Conservation (phyloP, 495 filamentous ascomycete species). For the Aspergillus ostianus region DNA sequence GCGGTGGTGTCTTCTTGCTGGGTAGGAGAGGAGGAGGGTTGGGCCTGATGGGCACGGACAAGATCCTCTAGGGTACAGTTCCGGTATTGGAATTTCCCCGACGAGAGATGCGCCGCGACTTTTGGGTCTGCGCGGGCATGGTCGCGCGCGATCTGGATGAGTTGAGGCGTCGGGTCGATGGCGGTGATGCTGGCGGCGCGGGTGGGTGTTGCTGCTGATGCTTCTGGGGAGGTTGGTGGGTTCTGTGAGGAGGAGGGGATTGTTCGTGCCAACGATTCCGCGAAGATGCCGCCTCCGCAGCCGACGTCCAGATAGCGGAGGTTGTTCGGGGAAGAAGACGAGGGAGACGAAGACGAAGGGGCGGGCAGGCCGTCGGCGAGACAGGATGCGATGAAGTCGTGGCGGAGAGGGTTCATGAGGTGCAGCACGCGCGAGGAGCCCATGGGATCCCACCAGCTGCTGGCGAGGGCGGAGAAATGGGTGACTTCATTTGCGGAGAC, state of each 20-base stretch:
- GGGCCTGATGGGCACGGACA: constrained; percentile 29
- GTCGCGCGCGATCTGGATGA: constrained; percentile 71
- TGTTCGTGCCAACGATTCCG: constrained; percentile 81
- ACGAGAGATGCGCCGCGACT: constrained; percentile 41
- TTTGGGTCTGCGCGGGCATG: constrained; percentile 71
- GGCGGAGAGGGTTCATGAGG: constrained; percentile 95
- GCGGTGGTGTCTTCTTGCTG: too few species aligned
- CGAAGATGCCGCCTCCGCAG: constrained; percentile 95
- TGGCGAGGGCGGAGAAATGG: constrained; percentile 91
- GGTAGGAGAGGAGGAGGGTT: neutral
- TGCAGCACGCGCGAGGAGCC: constrained; percentile 90
- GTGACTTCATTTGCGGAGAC: constrained; percentile 85
- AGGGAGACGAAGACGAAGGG: constrained; percentile 3
- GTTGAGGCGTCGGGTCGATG: constrained; percentile 78
- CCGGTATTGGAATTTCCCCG: constrained; percentile 63
- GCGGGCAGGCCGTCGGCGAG: constrained; percentile 43
- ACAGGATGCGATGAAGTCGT: constrained; percentile 82
- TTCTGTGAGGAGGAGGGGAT: constrained; percentile 28
- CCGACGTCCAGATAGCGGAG: constrained; percentile 86
- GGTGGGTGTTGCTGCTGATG: constrained; percentile 45
- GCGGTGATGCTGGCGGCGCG: constrained; percentile 69
- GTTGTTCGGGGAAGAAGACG: constrained; percentile 22
- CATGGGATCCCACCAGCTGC: constrained; percentile 96
- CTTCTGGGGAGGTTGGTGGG: constrained; percentile 19
- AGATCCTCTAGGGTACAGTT: constrained; percentile 71